Evolutionary conservation across 2,329 filamentous ascomycete species (phyloP), one percentile per base, ranked within the genome.

Genomic region (Fusarium gaditjirri): DNA sequence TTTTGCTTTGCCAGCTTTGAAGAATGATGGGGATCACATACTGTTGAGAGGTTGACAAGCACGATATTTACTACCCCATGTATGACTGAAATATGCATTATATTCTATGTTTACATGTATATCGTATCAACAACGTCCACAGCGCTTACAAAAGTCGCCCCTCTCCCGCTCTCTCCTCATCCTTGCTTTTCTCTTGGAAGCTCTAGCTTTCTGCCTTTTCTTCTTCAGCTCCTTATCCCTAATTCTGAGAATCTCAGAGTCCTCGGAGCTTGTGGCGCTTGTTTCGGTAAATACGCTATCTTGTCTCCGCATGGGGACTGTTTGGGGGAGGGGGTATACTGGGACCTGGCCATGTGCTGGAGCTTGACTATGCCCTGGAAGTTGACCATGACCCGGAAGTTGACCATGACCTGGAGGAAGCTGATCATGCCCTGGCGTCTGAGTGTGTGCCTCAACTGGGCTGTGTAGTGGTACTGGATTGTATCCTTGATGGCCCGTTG

Each of bases 321-420:
- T 5, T 13, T 39, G 17, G 25, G 33, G 17, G 19, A 38, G 14
- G 33, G 31, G 35, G 1, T 12, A 17, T 29, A 19, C 35, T 53
- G 49, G 23, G 10, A 19, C 3, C 14, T 27, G 23, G 13, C 3
- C 2, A 23, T 35, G 17, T 10, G 5, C 16, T 14, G 31, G 29
- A 25, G 8, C 8, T 6, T 23, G 46, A 23, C 12, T 2, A 5
- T 31, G 12, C 17, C 5, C 21, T 31, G 21, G 27, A n/a, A 4
- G 21, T 23, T 47, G 44, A n/a, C 0, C 3, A 13, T 16, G 19
- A 14, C 19, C 6, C 1, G 25, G 4, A 10, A 21, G 1, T 8
- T 46, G 43, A 21, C 6, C 25, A 46, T 29, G 3, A 3, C 13
- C 43, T 29, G 19, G 29, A n/a, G 21, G 27, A n/a, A 5, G 27